Evolutionary conservation across 163 green algal genomes (phyloP), one percentile per base, ranked within the genome.

Genomic region (Scenedesmus sp.): DNA sequence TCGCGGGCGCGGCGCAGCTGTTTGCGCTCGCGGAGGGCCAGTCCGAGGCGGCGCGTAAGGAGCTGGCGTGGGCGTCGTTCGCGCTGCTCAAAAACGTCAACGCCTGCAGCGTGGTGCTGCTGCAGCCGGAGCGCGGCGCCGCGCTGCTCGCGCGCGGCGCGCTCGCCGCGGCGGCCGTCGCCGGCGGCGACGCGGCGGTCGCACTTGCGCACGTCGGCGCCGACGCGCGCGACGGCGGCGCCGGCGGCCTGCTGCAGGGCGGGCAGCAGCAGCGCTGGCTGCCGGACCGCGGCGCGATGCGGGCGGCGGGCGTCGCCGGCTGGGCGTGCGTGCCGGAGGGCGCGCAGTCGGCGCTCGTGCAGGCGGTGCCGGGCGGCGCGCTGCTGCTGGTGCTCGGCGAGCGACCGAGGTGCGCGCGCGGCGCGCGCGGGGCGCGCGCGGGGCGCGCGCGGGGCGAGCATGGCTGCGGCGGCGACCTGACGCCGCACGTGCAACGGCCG

Each of bases 1-100:
- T 94, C 14, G 54, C 67, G 29, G 91, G 90, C 14, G 75, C 83
- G 24, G 51, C 78, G 31, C 89, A 89, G 56, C 70, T 85, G 6
- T 94, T 95, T 66, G 63, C 51, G 14, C 29, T 83, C 34, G 80
- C 36, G 4, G 71, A 67, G 24, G 22, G 28, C 2, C 63, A 69
- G 51, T 56, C 70, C 1, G 70, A 83, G 4, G 60, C 29, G n/a
- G 60, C 51, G 2, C 50, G 29, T 13, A 60, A 85, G 67, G 90
- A 96, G 71, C 85, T 96, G 42, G 93, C 93, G 0, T 97, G 93
- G 93, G 81, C 86, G 1, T 97, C 93, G 0, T 96, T 91, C 80
- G 85, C 93, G 24, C 80, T 96, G 54, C 76, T 97, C 34, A 88
- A 89, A 39, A 97, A 97, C 87, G 93, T 91, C 36, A 97, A 97